Evolutionary conservation across 768 basidiomycete species (phyloP).

Genomic region (Naganishia friedmannii): DNA sequence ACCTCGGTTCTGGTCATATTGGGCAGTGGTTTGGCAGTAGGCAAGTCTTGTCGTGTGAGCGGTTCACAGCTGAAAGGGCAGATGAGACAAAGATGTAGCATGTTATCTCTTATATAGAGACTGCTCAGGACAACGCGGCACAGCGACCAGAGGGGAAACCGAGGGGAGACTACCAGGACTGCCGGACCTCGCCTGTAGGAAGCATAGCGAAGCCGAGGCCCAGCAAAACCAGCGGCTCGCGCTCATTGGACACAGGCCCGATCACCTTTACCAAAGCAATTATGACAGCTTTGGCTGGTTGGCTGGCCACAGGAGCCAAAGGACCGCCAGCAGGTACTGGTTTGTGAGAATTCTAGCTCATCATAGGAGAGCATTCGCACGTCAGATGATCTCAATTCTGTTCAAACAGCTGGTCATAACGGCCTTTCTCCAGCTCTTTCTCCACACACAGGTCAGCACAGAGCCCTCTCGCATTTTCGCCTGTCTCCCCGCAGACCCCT

Average conservation of each 20-base stretch:
- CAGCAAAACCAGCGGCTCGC: background rate
- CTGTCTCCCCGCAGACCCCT: background rate
- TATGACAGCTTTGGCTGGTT: no score
- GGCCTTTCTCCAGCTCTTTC: no score
- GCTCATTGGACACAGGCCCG: background rate
- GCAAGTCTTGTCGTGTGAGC: background rate
- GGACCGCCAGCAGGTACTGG: conserved; percentile 10
- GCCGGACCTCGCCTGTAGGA: background rate
- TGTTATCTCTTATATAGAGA: background rate
- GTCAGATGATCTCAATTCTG: conserved; percentile 5
- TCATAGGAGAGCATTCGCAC: conserved; percentile 1
- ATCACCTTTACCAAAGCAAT: background rate
- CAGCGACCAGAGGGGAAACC: background rate
- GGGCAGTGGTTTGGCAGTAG: background rate
- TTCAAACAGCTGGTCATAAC: background rate
- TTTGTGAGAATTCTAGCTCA: conserved; percentile 4
- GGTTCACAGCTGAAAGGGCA: background rate
- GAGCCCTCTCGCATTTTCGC: background rate
- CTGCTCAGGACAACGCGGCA: background rate
- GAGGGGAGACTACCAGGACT: background rate
- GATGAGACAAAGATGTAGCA: background rate
- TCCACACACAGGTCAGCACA: background rate
- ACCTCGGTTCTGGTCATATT: conserved; percentile 32
- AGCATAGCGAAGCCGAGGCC: background rate
- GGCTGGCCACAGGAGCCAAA: background rate